Base-by-base conservation (phyloP, 2,329 filamentous ascomycete species). In the Diaporthe sp. region DNA sequence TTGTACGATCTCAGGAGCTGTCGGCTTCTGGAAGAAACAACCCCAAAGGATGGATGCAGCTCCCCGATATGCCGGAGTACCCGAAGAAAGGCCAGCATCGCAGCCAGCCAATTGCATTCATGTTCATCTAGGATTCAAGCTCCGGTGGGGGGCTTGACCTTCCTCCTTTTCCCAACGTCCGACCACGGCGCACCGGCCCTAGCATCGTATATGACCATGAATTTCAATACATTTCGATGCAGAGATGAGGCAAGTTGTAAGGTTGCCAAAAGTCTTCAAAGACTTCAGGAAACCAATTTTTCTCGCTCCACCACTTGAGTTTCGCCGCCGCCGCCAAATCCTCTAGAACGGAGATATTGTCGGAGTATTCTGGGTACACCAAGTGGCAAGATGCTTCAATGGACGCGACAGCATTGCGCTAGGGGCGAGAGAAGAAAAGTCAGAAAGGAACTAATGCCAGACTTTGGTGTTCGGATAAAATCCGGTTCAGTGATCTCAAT, bases 401-500 rank as follows among this genome's bases (percentile, higher is more conserved):
- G 42, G 30, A 44, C 37, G 25, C 63, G 12, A 35, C 22, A 27
- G 10, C 12, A 47, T 25, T 25, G 63, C 15, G 19, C 30, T 66
- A 51, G 42, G 22, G 22, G 30, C 22, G 22, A n/a, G n/a, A 37
- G 9, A 13, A n/a, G 42, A 2, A 12, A 35, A 25, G 4, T 27
- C n/a, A 1, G 30, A 32, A 17, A 32, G 4, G 37, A 30, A 51
- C 22, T 8, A 19, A 25, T 2, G 10, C 15, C 22, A 51, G 12
- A 22, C 7, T 25, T 10, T 35, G 39, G 8, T 5, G 27, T 2
- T 12, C 19, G 2, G 3, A 13, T 3, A 12, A 32, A 32, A 30
- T 19, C 2, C 0, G 15, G 0, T 32, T 9, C 39, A 47, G 39
- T 17, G 4, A 3, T 22, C 1, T 25, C 4, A 17, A 30, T 1